Base-by-base conservation (phyloP, 2,329 filamentous ascomycete genomes). In the Sclerotinia sclerotiorum region DNA sequence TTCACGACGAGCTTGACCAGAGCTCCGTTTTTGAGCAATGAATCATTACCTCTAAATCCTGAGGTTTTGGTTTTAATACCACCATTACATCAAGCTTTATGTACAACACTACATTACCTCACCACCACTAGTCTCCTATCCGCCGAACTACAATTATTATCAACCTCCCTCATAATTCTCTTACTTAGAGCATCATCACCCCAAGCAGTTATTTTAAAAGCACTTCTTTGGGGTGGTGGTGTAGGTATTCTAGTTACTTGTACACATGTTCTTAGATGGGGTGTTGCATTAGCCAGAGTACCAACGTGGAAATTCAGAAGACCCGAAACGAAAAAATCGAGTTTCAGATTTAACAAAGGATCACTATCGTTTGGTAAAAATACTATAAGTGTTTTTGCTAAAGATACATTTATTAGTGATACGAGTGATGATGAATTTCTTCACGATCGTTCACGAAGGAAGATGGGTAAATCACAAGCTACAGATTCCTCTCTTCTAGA, bases 271-370 rank as follows among this genome's bases (percentile, higher is more conserved):
- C 86, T 98, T 48, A 85, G 85, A 74, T 96, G 92, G 91, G 93
- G 92, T 57, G 90, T 98, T 65, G 86, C 90, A 35, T 81, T 99
- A 70, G 94, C 94, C 63, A 86, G 94, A 68, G 92, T 98, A 24
- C 95, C 95, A 2, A 93, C 88, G 74, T 97, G 94, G 93, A 91
- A 94, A 55, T 94, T 98, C 74, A 86, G 88, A 73, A 87, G 88
- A 67, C 80, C 83, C 39, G 70, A 54, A 29, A n/a, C 55, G 13
- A 67, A 54, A 35, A 62, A 44, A 5, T 61, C 27, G 15, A 48
- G 55, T 1, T 54, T 61, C 51, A 35, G 56, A 46, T 48, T 61
- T 17, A 29, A 21, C 17, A 51, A 24, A 27, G 71, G 66, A 24
- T 58, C 67, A 6, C 61, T 72, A 60, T 69, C 69, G 10, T 68